Base-by-base conservation (phyloP, 257 asterid species). In the Misopates orontium region DNA sequence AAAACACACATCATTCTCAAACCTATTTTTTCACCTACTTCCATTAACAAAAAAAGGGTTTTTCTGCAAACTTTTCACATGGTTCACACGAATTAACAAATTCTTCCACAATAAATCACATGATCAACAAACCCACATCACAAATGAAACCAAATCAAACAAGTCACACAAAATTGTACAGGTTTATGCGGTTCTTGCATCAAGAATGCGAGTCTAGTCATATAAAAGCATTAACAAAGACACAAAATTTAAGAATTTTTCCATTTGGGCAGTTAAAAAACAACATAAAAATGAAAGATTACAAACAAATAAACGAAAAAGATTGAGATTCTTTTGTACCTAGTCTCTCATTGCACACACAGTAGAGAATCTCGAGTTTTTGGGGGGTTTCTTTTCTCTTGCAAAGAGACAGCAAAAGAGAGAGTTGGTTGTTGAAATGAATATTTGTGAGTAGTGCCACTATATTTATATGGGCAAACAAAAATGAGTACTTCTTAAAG, bases 331-430 rank as follows among this genome's bases (percentile, higher is more conserved):
- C 25, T 36, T 66, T 64, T 70, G 64, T 72, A 81, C 86, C 81
- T 60, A 72, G 71, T 22, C 70, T 60, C 67, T 67, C 83, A 78
- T 70, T 81, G 81, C 60, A 77, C 73, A 74, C 62, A 36, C 73
- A 50, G 77, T 53, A 25, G 22, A 71, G 63, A 28, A 28, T 31
- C 62, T 55, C 75, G 45, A 72, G 78, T 67, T 42, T 53, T 66
- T 62, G 71, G 71, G 71, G 66, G 69, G 23, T 57, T 71, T 75
- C 55, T 49, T 57, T 71, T 75, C 53, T 54, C 62, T 15, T 28
- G 48, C 65, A 61, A 65, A 50, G 66, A 21, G 65, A 36, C 51
- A 45, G 62, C 8, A 36, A 36, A 10, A 45, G 64, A 24, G 42
- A n/a, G 66, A 48, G 14, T 19, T 16, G 45, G 67, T 50, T 74